These are phyloP conservation scores for Agaricus sinodeliciosus DNA, from an alignment of 768 basidiomycete species.

Conservation along the genomic window DNA sequence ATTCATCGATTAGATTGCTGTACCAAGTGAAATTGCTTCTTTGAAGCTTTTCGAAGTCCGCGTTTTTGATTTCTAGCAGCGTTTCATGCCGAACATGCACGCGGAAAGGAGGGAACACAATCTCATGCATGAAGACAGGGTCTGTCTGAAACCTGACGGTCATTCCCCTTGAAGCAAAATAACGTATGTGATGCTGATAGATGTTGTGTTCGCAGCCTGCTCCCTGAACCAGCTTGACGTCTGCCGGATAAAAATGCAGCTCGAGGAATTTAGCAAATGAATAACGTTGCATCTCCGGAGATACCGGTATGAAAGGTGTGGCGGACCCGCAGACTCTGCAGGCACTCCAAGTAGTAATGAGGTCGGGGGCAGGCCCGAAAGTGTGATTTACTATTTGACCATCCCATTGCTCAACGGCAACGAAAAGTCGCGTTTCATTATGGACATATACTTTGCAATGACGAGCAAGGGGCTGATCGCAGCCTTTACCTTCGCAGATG, in stretches of 20 bases:
- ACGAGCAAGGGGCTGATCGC: constrained; percentile 70
- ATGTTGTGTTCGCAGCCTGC: constrained; percentile 93
- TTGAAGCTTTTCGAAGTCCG: constrained; percentile 77
- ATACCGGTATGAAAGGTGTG: constrained; percentile 84
- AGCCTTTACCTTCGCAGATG: constrained; percentile 77
- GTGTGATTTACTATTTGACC: constrained; percentile 61
- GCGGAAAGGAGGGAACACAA: constrained; percentile 83
- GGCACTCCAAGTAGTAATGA: constrained; percentile 86
- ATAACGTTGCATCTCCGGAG: constrained; percentile 88
- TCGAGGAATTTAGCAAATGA: constrained; percentile 97
- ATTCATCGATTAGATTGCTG: constrained; percentile 64
- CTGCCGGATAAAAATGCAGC: constrained; percentile 90
- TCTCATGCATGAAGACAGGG: constrained; percentile 73
- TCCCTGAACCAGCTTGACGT: constrained; percentile 77
- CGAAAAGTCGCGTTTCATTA: constrained; percentile 72
- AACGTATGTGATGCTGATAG: constrained; percentile 87
- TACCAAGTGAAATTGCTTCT: constrained; percentile 72
- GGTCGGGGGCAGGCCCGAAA: constrained; percentile 56
- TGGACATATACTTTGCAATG: constrained; percentile 93
- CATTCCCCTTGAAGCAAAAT: constrained; percentile 79
- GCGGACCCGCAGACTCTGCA: constrained; percentile 75
- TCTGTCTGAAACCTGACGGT: constrained; percentile 87
- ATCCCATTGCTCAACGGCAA: constrained; percentile 88
- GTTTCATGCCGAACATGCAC: constrained; percentile 83
- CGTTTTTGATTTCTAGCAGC: constrained; percentile 85